A percentile compares a stretch with the other conserved stretches of the same genome.
Conservation (phyloP, 2,329 filamentous ascomycete genomes). For the Trichoderma cornu-damae region DNA sequence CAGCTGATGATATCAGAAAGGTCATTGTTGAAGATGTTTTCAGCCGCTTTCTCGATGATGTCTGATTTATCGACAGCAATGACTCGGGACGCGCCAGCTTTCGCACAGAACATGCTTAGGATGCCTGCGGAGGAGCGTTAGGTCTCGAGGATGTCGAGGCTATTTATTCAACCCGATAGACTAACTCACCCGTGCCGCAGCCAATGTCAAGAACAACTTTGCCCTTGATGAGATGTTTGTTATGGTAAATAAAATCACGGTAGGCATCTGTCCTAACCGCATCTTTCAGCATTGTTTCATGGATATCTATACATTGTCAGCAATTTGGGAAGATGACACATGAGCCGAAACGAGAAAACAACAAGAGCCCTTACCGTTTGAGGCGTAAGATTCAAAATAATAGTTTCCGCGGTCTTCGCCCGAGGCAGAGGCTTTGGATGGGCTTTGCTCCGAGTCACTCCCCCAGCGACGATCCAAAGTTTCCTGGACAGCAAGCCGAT, state of each 20-base stretch:
- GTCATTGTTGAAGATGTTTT: constrained; percentile 78
- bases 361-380: constrained; percentile 46
- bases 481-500: constrained; percentile 59
- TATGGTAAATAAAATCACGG: constrained; percentile 88
- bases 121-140: constrained; percentile 52
- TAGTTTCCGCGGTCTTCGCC: constrained; percentile 35
- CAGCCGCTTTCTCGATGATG: constrained; percentile 80
- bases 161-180: background rate
- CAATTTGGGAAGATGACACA: constrained; percentile 3
- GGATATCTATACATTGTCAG: constrained; percentile 59
- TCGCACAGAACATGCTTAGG: constrained; percentile 89
- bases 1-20: constrained; percentile 71
- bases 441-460: constrained; percentile 42
- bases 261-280: constrained; percentile 83
- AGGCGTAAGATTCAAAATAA: constrained; percentile 59
- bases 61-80: constrained; percentile 89
- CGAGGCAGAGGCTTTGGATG: constrained; percentile 28
- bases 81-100: constrained; percentile 78
- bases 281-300: constrained; percentile 95
- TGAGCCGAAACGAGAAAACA: no score
- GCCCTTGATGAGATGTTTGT: constrained; percentile 79
- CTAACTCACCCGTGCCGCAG: constrained; percentile 60
- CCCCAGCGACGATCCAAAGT: constrained; percentile 63
- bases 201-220: constrained; percentile 90
- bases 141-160: background rate